Percentiles rank a stretch among this genome's conserved stretches.
Evolutionary conservation across 2,329 filamentous ascomycete species (phyloP).

Genomic region (Neopestalotiopsis sp.): DNA sequence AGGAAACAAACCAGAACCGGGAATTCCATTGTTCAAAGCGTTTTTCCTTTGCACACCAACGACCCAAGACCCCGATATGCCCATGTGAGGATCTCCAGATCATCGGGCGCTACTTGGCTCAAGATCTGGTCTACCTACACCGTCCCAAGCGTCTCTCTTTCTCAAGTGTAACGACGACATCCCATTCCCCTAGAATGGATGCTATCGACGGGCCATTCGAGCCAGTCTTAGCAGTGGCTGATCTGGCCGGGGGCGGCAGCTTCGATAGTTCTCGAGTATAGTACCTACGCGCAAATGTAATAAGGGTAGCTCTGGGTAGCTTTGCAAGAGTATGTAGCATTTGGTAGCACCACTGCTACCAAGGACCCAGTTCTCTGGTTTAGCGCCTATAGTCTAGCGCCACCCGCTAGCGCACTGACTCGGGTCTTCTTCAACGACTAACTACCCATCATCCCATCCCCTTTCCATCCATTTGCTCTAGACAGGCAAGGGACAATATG

Average conservation of each 20-base stretch:
- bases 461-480: background rate
- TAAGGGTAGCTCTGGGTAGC: too few species aligned
- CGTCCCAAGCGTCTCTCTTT: too few species aligned
- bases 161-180: background rate
- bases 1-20: background rate
- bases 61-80: background rate
- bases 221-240: too few species aligned
- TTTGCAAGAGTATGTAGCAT: background rate
- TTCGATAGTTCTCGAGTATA: background rate
- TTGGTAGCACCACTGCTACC: background rate
- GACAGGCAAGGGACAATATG: too few species aligned
- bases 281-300: background rate
- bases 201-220: background rate
- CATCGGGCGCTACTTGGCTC: background rate
- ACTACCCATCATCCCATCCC: background rate
- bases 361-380: background rate
- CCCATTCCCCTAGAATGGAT: background rate
- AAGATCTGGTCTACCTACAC: background rate
- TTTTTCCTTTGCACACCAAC: too few species aligned
- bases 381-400: background rate
- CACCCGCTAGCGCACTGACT: background rate
- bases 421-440: background rate
- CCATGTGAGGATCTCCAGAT: background rate
- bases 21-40: background rate
- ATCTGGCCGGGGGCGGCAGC: background rate